Conservation (phyloP, 306 rosid species). For the Vicia villosa region DNA sequence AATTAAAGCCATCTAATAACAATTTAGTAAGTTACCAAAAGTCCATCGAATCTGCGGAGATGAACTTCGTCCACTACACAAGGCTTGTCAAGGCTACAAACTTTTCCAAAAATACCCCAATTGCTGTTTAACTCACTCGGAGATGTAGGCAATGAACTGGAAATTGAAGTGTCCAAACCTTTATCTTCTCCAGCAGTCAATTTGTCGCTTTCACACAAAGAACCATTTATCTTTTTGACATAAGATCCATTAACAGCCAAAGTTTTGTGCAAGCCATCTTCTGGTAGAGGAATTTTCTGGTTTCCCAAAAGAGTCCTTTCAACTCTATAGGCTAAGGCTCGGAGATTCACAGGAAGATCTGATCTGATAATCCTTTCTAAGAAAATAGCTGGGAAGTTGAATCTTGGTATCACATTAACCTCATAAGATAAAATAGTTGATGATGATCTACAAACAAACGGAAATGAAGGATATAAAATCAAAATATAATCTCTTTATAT, state of each 20-base stretch:
- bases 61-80: constrained; percentile 96
- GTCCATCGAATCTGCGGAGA: constrained; percentile 96
- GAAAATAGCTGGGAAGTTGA: constrained; percentile 93
- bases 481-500: constrained; percentile 20
- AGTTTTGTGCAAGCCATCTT: constrained; percentile 37
- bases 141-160: constrained; percentile 50
- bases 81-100: constrained; percentile 79
- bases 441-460: constrained; percentile 58
- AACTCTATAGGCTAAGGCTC: constrained; percentile 82
- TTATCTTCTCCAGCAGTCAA: constrained; percentile 47
- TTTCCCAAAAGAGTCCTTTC: constrained; percentile 59
- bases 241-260: constrained; percentile 42
- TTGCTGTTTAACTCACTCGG: constrained; percentile 55
- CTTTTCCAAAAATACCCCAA: constrained; percentile 79
- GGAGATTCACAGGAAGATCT: constrained; percentile 93
- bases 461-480: constrained; percentile 21
- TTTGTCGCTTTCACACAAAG: constrained; percentile 50
- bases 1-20: constrained; percentile 28
- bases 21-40: constrained; percentile 64
- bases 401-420: constrained; percentile 89
- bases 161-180: constrained; percentile 48
- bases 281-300: constrained; percentile 38
- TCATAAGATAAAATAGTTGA: constrained; percentile 76
- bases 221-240: constrained; percentile 39
- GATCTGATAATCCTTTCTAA: constrained; percentile 88